phyloP scores from a whole-genome alignment of 495 filamentous ascomycete genomes.

The Xylaria scruposa region DNA sequence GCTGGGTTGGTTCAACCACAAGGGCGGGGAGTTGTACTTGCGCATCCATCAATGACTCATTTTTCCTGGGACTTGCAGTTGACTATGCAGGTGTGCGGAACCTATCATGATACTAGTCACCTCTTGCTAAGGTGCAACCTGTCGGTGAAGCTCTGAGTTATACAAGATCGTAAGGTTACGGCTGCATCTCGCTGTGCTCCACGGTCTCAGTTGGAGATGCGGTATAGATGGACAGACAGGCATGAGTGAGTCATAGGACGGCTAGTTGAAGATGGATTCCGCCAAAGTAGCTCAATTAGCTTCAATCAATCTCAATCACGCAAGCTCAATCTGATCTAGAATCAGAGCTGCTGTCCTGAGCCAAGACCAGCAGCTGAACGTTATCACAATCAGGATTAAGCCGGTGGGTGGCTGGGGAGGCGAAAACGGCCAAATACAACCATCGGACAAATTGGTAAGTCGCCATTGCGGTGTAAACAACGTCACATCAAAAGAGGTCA shows the following conservation, averaged over 20 bases:
- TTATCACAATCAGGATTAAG: not conserved
- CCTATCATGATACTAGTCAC: not conserved
- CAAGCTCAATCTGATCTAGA: constrained; percentile 1
- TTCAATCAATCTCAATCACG: not conserved
- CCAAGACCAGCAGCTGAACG: constrained; percentile 11
- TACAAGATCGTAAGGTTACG: constrained; percentile 11
- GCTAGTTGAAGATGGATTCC: not conserved
- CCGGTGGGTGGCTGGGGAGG: not conserved
- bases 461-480: constrained; percentile 2
- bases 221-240: not conserved
- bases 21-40: constrained; percentile 6
- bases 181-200: not conserved
- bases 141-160: constrained; percentile 20
- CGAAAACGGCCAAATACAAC: not conserved
- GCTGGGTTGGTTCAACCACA: not conserved
- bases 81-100: constrained; percentile 5
- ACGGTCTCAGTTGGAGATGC: constrained; percentile 16
- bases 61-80: constrained; percentile 12
- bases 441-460: not conserved
- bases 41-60: constrained; percentile 14
- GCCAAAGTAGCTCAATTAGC: not conserved
- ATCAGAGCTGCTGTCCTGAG: not conserved
- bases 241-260: constrained; percentile 24
- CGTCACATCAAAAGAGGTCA: not conserved
- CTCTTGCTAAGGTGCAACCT: not conserved